Conservation (phyloP, 768 basidiomycete species). For the Lepiota venenata region DNA sequence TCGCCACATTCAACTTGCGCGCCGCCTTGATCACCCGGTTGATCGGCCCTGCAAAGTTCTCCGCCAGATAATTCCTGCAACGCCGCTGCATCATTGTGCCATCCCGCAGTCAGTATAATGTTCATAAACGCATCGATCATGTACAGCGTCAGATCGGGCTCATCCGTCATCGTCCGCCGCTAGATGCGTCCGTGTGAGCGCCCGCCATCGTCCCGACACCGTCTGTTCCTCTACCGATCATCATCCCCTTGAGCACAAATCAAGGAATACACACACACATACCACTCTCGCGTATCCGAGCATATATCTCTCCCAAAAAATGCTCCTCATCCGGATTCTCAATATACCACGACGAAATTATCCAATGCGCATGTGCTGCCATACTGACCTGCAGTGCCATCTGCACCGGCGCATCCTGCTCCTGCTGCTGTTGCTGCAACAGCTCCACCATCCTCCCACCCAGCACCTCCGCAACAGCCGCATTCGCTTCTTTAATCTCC, state of each 20-base stretch:
- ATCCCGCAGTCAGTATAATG: slow-evolving; percentile 35
- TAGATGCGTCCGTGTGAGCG: slow-evolving; percentile 48
- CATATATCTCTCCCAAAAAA: slow-evolving; percentile 39
- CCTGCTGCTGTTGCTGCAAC: too few species aligned
- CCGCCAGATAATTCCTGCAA: slow-evolving; percentile 36
- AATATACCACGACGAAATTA: slow-evolving; percentile 47
- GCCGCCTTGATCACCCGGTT: slow-evolving; percentile 40
- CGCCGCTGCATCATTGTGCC: slow-evolving; percentile 16
- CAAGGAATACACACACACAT: slow-evolving; percentile 29
- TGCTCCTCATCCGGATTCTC: slow-evolving; percentile 45
- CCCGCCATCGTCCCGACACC: slow-evolving; percentile 53
- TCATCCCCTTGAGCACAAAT: not conserved
- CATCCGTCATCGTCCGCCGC: slow-evolving; percentile 33
- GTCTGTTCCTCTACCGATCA: slow-evolving; percentile 41
- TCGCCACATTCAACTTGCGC: slow-evolving; percentile 49
- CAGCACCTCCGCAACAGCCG: slow-evolving; percentile 28
- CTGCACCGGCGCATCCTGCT: slow-evolving; percentile 23
- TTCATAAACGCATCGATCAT: slow-evolving; percentile 38
- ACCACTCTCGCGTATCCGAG: slow-evolving; percentile 41
- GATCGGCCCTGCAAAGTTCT: slow-evolving; percentile 42
- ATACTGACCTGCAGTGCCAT: slow-evolving; percentile 44
- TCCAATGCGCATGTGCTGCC: slow-evolving; percentile 46
- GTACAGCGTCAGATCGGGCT: slow-evolving; percentile 32
- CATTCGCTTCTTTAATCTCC: slow-evolving; percentile 22
- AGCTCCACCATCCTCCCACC: slow-evolving; percentile 36